Evolutionary conservation across 768 basidiomycete species (phyloP), one percentile per base, ranked within the genome.

Genomic region (Suillus americanus): DNA sequence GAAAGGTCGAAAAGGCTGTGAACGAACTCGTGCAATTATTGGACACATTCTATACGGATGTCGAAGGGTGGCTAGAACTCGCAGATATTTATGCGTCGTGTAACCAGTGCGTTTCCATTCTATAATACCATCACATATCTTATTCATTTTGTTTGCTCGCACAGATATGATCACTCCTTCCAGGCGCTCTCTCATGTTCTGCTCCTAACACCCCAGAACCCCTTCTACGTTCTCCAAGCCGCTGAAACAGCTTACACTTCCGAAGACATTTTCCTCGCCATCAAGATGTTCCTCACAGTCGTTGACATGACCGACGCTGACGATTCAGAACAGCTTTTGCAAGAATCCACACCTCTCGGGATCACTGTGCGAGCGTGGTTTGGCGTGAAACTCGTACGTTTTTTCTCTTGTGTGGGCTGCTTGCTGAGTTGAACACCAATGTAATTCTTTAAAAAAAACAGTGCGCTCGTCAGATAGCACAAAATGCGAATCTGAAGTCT

Each of bases 221-320:
- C 92, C 0, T 91, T 94, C 71, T 88, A 91, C 48, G 83, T 88
- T 64, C 83, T 95, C n/a, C 89, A 90, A 67, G 89, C 88, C 57
- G 95, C 94, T 0, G 95, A 97, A 75, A 94, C 91, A 9, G 93
- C 92, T 0, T 95, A 92, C 72, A 92, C 92, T 0, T 82, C 87
- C 0, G 85, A 83, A 3, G 93, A 95, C 73, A 71, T 92, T 23
- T 85, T 3, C 3, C 43, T 94, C 9, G 87, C 94, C 2, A 79
- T 94, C 61, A 91, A 92, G 75, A 88, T 86, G 80, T 95, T 88
- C 79, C 84, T 95, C 8, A 80, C 88, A 37, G 88, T 86, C 0
- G 81, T 91, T 13, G 94, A 96, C 69, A 94, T 95, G 90, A 82
- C 82, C 3, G 88, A 89, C 43, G 43, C 43, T 45, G 43, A 86